A percentile compares a stretch with the other conserved stretches of the same genome.
These are phyloP conservation scores for Grigorovia transvaalensis DNA, from an alignment of 805 yeast species.

Conservation along the genomic window DNA sequence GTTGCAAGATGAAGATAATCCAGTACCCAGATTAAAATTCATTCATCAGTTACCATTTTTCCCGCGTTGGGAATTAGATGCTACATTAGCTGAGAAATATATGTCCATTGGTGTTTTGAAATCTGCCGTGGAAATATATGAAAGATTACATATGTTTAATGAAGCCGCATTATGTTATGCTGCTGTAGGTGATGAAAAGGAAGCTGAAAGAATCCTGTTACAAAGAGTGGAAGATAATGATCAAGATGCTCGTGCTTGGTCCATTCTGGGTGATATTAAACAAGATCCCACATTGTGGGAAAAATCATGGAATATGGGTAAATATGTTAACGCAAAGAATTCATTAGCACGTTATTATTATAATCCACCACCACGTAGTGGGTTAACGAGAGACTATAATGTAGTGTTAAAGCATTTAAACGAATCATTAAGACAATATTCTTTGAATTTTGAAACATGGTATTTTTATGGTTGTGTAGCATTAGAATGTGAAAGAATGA, in stretches of 20 bases:
- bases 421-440: slow-evolving; percentile 64
- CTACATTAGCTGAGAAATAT: slow-evolving; percentile 72
- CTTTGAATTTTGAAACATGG: slow-evolving; percentile 75
- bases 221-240: slow-evolving; percentile 48
- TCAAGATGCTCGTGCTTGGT: slow-evolving; percentile 70
- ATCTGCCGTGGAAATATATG: slow-evolving; percentile 84
- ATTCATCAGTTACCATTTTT: slow-evolving; percentile 65
- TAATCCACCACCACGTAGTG: slow-evolving; percentile 48
- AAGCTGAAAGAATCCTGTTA: slow-evolving; percentile 52
- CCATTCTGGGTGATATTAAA: slow-evolving; percentile 77
- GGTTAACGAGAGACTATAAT: slow-evolving; percentile 39
- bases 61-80: slow-evolving; percentile 81
- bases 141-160: slow-evolving; percentile 59
- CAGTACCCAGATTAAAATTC: slow-evolving; percentile 51
- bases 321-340: slow-evolving; percentile 75
- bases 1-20: slow-evolving; percentile 21
- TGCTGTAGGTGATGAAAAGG: slow-evolving; percentile 60
- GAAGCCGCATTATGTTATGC: slow-evolving; percentile 90
- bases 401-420: slow-evolving; percentile 56
- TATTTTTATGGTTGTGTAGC: slow-evolving; percentile 88
- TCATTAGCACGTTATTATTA: slow-evolving; percentile 68
- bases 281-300: slow-evolving; percentile 71
- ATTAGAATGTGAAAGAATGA: slow-evolving; percentile 58
- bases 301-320: slow-evolving; percentile 78
- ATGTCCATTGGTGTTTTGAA: slow-evolving; percentile 75